phyloP scores from a whole-genome alignment of 2,329 filamentous ascomycete species.

The Aspergillus unguis region DNA sequence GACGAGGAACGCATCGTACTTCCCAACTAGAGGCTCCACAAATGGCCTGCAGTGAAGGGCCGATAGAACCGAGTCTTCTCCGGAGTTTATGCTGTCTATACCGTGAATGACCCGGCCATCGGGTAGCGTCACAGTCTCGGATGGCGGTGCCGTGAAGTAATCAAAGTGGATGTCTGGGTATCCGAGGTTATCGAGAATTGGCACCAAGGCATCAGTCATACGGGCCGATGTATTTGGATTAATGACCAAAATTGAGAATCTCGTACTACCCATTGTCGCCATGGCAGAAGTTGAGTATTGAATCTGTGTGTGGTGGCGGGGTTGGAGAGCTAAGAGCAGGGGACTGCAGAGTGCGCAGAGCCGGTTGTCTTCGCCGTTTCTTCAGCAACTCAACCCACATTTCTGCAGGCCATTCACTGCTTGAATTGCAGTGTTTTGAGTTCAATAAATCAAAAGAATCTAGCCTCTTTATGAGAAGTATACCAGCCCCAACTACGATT shows the following conservation, averaged over 20 bases:
- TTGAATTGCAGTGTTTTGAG: neutral
- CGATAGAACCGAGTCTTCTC: constrained; percentile 63
- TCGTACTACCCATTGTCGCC: constrained; percentile 12
- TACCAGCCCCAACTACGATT: neutral
- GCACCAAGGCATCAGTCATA: constrained; percentile 44
- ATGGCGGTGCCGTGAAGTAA: constrained; percentile 39
- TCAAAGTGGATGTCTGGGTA: constrained; percentile 37
- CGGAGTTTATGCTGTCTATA: constrained; percentile 75
- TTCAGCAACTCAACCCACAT: constrained; percentile 4
- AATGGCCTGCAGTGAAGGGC: constrained; percentile 59
- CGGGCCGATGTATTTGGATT: constrained; percentile 46
- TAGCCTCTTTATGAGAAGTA: too few relatives aligned
- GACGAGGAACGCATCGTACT: constrained; percentile 72
- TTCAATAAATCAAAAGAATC: neutral
- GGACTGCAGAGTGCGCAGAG: neutral
- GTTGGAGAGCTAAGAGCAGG: neutral
- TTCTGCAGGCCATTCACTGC: neutral
- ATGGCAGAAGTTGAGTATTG: constrained; percentile 11
- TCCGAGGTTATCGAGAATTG: constrained; percentile 37
- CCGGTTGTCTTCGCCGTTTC: neutral
- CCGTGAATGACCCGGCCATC: constrained; percentile 41
- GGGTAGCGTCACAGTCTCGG: constrained; percentile 26
- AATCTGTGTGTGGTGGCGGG: constrained; percentile 1
- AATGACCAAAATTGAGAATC: constrained; percentile 40
- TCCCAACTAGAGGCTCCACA: constrained; percentile 41